These are phyloP conservation scores for Penicillium sp. DNA, from an alignment of 2,329 filamentous ascomycete species.

Conservation along the genomic window DNA sequence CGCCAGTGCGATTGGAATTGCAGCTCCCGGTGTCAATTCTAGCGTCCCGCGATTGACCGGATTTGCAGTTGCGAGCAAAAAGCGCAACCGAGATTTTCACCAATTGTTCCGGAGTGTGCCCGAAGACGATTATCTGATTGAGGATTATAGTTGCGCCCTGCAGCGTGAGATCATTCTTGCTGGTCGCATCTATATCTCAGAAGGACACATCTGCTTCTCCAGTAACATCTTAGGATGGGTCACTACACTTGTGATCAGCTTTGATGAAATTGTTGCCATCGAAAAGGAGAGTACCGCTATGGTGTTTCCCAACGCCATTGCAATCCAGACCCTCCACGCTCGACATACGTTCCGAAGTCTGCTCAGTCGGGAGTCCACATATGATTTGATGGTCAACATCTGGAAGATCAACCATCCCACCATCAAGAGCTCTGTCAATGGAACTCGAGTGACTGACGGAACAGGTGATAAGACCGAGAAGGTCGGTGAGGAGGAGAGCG, in stretches of 20 bases:
- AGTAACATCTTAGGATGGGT: constrained; percentile 99
- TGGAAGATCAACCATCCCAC: constrained; percentile 97
- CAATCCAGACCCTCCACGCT: constrained; percentile 92
- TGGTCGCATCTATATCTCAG: constrained; percentile 89
- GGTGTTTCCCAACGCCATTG: constrained; percentile 94
- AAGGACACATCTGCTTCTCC: constrained; percentile 96
- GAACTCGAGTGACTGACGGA: constrained; percentile 74
- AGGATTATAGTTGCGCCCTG: constrained; percentile 95
- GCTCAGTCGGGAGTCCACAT: constrained; percentile 89
- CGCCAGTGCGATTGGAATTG: constrained; percentile 66
- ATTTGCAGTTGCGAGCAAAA: constrained; percentile 93
- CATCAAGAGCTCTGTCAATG: constrained; percentile 84
- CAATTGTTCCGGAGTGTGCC: constrained; percentile 91
- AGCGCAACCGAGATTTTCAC: constrained; percentile 94
- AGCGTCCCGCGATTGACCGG: constrained; percentile 77
- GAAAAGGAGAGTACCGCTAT: constrained; percentile 96
- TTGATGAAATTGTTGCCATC: constrained; percentile 94
- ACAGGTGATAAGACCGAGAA: constrained; percentile 90
- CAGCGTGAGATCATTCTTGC: constrained; percentile 94
- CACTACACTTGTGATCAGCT: constrained; percentile 94
- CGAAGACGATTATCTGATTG: constrained; percentile 95
- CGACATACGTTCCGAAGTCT: constrained; percentile 96
- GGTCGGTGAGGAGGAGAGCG: constrained; percentile 59
- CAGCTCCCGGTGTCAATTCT: constrained; percentile 56
- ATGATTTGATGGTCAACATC: constrained; percentile 94